These are phyloP conservation scores for Karstenula rhodostoma DNA, from an alignment of 2,329 filamentous ascomycete genomes.

Conservation along the genomic window DNA sequence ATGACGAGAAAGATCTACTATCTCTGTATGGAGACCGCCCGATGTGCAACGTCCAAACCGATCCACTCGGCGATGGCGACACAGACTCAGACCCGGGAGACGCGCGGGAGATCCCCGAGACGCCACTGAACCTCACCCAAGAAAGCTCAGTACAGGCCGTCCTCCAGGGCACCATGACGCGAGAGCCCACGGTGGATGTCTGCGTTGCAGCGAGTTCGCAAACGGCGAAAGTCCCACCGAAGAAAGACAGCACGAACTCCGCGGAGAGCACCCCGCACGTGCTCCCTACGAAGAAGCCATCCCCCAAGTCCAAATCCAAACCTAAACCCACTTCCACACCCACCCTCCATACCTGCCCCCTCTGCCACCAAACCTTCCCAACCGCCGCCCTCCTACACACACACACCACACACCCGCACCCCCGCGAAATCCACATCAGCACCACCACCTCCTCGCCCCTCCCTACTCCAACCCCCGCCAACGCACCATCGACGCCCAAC, in stretches of 20 bases:
- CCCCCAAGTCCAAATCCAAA: constrained; percentile 2
- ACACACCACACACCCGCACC: constrained; percentile 11
- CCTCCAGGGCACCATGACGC: constrained; percentile 2
- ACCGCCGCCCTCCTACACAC: constrained; percentile 10
- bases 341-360: constrained; percentile 4
- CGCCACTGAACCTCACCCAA: background rate
- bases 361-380: constrained; percentile 22
- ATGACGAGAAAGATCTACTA: constrained; percentile 39
- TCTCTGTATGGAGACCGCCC: constrained; percentile 28
- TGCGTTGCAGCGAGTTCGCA: background rate
- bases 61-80: background rate
- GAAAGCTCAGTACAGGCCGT: background rate
- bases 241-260: background rate
- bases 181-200: background rate
- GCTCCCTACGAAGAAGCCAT: background rate
- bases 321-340: constrained; percentile 5
- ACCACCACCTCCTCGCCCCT: constrained; percentile 11
- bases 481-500: constrained; percentile 12
- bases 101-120: constrained; percentile 1
- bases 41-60: constrained; percentile 15
- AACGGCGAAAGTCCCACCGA: background rate
- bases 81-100: background rate
- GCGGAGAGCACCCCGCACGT: too few relatives aligned
- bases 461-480: background rate
- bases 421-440: constrained; percentile 1